Base-by-base conservation (phyloP, 2,329 filamentous ascomycete genomes). In the Pyricularia grisea region DNA sequence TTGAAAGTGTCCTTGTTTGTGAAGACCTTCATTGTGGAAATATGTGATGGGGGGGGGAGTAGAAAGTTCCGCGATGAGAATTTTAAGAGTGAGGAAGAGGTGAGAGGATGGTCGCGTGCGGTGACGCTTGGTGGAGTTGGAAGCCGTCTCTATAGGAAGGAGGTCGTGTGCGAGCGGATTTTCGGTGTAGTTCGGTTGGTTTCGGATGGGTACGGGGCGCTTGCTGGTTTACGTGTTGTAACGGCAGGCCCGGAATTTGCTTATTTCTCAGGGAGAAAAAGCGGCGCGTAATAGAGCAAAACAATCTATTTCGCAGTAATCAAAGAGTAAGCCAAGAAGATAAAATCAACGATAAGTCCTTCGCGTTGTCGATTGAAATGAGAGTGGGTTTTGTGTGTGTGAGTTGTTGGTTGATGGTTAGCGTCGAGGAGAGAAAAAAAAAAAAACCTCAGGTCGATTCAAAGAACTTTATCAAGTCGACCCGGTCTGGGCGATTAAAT, bases 1-100 rank as follows among this genome's bases (percentile, higher is more conserved):
- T 97, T 87, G 82, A 96, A 99, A 71, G 93, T 93, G 81, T 93
- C 92, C 28, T 85, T 84, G 76, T 93, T 96, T 74, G 92, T 92
- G 77, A 98, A 98, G 81, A 98, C 92, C 86, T 96, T 97, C 95
- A 99, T 98, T 68, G 75, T 78, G 70, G 25, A 6, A 30, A 36
- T 10, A 50, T 72, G 72, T 63, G 66, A 68, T 68, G 65, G 12
- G 33, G 31, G 6, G 31, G 63, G 67, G 31, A n/a, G n/a, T n/a
- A n/a, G n/a, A n/a, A n/a, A 27, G 27, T 36, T 36, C 23, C 58
- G 27, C 58, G 6, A 61, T n/a, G 17, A 27, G 9, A 27, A 7
- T 12, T 12, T 5, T 12, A 12, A 9, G 25, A 27, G 11, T 9
- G 58, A 17, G 7, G 58, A 23, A n/a, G n/a, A 6, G 27, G 17